phyloP scores from a whole-genome alignment of 768 basidiomycete genomes.

The Multifurca ochricompacta region DNA sequence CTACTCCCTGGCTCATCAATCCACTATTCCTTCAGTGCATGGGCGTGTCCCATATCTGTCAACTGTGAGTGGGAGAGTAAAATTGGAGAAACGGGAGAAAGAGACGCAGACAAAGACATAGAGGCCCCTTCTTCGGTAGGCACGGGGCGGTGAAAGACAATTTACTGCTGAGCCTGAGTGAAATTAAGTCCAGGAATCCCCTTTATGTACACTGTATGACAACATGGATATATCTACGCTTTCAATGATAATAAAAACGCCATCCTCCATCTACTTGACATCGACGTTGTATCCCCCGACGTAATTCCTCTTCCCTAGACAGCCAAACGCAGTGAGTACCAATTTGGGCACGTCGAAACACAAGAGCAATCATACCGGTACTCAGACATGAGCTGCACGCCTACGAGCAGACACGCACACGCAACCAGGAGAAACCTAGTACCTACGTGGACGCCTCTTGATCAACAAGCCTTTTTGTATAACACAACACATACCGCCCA shows the following conservation, averaged over 20 bases:
- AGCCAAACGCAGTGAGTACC: neutral
- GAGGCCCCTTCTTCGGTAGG: too few species aligned
- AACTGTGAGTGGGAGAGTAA: too few species aligned
- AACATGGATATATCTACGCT: too few species aligned
- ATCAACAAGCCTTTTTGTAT: neutral
- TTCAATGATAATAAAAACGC: neutral
- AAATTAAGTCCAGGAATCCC: too few species aligned
- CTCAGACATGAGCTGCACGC: slow-evolving; percentile 90
- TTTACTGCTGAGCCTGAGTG: too few species aligned
- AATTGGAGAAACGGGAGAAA: too few species aligned
- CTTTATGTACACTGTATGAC: too few species aligned
- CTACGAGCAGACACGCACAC: slow-evolving; percentile 64
- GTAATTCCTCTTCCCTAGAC: slow-evolving; percentile 29
- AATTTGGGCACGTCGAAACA: neutral
- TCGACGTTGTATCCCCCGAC: slow-evolving; percentile 19
- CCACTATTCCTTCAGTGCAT: too few species aligned
- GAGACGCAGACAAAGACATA: too few species aligned
- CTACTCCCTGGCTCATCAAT: too few species aligned
- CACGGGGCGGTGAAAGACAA: too few species aligned
- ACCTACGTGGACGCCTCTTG: slow-evolving; percentile 40
- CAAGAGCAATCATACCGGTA: slow-evolving; percentile 75
- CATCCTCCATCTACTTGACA: slow-evolving; percentile 1
- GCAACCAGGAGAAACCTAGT: slow-evolving; percentile 55
- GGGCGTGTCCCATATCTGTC: too few species aligned
- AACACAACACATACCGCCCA: slow-evolving; percentile 40